phyloP scores from a whole-genome alignment of 495 filamentous ascomycete genomes.

The Penicillium coffeae region DNA sequence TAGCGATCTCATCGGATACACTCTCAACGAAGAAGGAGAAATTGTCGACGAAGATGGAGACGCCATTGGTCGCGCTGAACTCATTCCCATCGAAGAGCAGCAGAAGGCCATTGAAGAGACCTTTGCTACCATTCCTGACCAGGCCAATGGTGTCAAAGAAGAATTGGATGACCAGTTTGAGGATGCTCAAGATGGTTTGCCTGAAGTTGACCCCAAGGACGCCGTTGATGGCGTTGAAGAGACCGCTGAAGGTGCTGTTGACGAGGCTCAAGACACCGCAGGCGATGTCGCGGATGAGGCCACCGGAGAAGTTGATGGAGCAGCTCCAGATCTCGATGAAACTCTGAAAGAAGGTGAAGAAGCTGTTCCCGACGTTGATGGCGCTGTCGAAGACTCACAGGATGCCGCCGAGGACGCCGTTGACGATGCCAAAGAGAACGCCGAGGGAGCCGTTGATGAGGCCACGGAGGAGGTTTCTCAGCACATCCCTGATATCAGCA shows the following conservation, averaged over 20 bases:
- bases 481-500: conserved; percentile 51
- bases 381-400: conserved; percentile 20
- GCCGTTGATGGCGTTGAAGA: conserved; percentile 14
- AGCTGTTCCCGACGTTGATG: conserved; percentile 5
- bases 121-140: conserved; percentile 9
- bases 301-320: conserved; percentile 14
- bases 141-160: conserved; percentile 14
- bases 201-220: conserved; percentile 21
- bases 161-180: conserved; percentile 38
- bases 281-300: conserved; percentile 9
- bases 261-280: conserved; percentile 11
- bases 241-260: conserved; percentile 24
- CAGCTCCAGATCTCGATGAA: conserved; percentile 23
- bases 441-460: conserved; percentile 11
- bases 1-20: conserved; percentile 56
- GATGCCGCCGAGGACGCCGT: conserved; percentile 22
- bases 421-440: conserved; percentile 9
- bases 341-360: no score
- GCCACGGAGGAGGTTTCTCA: conserved; percentile 30
- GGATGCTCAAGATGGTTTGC: conserved; percentile 22
- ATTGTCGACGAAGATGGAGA: conserved; percentile 64
- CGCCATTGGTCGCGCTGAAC: conserved; percentile 54
- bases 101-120: conserved; percentile 26
- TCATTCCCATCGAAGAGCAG: conserved; percentile 40
- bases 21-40: conserved; percentile 58